These are phyloP conservation scores for Strobilomyces confusus DNA, from an alignment of 768 basidiomycete species.

Conservation along the genomic window DNA sequence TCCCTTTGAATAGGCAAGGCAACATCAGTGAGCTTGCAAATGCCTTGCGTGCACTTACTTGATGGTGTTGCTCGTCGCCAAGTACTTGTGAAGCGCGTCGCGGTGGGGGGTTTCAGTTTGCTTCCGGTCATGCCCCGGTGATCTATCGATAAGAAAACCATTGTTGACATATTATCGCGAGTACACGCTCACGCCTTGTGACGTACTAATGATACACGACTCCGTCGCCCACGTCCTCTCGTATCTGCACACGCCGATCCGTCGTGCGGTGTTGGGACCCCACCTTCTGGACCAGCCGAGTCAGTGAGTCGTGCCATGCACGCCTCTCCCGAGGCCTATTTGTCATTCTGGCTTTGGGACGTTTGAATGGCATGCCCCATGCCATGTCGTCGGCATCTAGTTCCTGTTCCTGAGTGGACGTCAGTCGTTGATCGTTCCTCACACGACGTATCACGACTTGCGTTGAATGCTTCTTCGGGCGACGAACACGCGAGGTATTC, in stretches of 20 bases:
- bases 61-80: too few relatives aligned
- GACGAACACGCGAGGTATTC: slow-evolving; percentile 5
- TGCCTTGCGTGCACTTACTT: too few relatives aligned
- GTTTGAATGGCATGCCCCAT: slow-evolving; percentile 25
- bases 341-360: not conserved
- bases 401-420: slow-evolving; percentile 15
- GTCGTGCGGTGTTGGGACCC: not conserved
- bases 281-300: not conserved
- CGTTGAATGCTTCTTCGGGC: not conserved
- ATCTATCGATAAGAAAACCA: too few relatives aligned
- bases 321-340: not conserved
- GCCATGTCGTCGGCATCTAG: slow-evolving; percentile 39
- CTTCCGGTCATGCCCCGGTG: too few relatives aligned
- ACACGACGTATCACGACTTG: not conserved
- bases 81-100: too few relatives aligned
- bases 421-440: not conserved
- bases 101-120: too few relatives aligned
- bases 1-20: too few relatives aligned
- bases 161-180: not conserved
- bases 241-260: not conserved
- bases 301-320: not conserved
- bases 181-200: too few relatives aligned
- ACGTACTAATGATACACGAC: too few relatives aligned
- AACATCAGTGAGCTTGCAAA: too few relatives aligned
- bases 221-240: not conserved